A percentile compares a stretch with the other conserved stretches of the same genome.
Evolutionary conservation across 2,329 filamentous ascomycete genomes (phyloP).

Genomic region (Aspergillus clavatus): DNA sequence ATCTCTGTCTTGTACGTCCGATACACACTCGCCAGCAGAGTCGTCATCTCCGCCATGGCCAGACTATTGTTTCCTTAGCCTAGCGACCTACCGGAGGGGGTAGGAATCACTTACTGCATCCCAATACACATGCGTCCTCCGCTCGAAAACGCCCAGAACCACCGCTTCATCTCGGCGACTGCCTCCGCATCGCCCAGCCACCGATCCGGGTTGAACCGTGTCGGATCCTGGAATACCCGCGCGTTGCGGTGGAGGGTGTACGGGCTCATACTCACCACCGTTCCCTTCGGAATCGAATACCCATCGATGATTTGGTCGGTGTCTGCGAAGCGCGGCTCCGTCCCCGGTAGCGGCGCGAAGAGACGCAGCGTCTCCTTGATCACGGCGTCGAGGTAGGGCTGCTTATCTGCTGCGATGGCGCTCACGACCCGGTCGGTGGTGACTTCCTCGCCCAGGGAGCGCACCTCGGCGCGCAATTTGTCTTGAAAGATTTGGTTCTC

Average conservation of each 20-base stretch:
- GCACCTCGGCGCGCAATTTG: conserved; percentile 43
- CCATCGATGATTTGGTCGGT: conserved; percentile 32
- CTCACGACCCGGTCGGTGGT: conserved; percentile 30
- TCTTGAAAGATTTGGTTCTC: conserved; percentile 43
- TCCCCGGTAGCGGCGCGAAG: conserved; percentile 47
- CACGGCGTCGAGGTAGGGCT: conserved; percentile 46
- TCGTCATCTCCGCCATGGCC: conserved; percentile 50
- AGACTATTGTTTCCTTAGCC: conserved; percentile 28
- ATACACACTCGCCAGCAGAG: conserved; percentile 44
- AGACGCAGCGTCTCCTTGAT: conserved; percentile 50
- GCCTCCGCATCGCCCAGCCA: conserved; percentile 22
- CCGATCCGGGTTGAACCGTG: conserved; percentile 29
- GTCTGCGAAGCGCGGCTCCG: conserved; percentile 41
- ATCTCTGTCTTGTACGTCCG: conserved; percentile 37
- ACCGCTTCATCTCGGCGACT: conserved; percentile 28
- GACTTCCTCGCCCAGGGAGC: conserved; percentile 19
- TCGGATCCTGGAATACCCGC: conserved; percentile 25
- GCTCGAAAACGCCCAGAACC: conserved; percentile 40
- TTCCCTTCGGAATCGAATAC: conserved; percentile 28
- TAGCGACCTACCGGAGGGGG: too few relatives aligned
- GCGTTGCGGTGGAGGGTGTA: conserved; percentile 33
- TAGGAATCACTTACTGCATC: conserved; percentile 30
- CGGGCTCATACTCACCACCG: conserved; percentile 30
- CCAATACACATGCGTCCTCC: conserved; percentile 42
- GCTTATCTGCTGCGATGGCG: conserved; percentile 35